phyloP scores from a whole-genome alignment of 169 alveolate genomes.

The Plasmodium gallinaceum region DNA sequence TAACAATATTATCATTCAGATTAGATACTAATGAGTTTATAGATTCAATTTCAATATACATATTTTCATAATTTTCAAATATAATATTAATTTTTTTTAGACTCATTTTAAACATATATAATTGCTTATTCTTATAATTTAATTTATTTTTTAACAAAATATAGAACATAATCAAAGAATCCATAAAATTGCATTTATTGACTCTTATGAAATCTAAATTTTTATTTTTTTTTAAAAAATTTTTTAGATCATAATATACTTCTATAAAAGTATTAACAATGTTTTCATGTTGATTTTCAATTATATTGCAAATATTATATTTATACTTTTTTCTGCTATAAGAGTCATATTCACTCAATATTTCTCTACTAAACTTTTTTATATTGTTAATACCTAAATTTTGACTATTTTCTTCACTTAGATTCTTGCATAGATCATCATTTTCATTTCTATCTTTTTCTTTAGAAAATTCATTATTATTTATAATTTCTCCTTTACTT shows the following conservation, averaged over 20 bases:
- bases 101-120: constrained; percentile 68
- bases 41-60: constrained; percentile 48
- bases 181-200: constrained; percentile 49
- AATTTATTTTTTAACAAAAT: constrained; percentile 66
- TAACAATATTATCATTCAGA: constrained; percentile 9
- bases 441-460: background rate
- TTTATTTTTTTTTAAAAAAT: constrained; percentile 10
- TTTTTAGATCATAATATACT: constrained; percentile 64
- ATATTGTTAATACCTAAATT: background rate
- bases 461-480: background rate
- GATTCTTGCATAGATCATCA: background rate
- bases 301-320: constrained; percentile 25
- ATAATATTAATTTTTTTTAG: constrained; percentile 44
- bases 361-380: constrained; percentile 7
- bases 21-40: constrained; percentile 9
- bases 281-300: constrained; percentile 43
- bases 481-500: background rate
- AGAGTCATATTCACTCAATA: constrained; percentile 7
- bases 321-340: constrained; percentile 16
- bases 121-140: constrained; percentile 70
- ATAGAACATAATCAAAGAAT: constrained; percentile 53
- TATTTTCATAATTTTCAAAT: constrained; percentile 53
- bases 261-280: constrained; percentile 51
- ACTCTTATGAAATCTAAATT: constrained; percentile 32
- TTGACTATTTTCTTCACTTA: background rate